These are phyloP conservation scores for Bonia amplexicaulis DNA, from an alignment of 176 grass and related monocot species.

Conservation along the genomic window DNA sequence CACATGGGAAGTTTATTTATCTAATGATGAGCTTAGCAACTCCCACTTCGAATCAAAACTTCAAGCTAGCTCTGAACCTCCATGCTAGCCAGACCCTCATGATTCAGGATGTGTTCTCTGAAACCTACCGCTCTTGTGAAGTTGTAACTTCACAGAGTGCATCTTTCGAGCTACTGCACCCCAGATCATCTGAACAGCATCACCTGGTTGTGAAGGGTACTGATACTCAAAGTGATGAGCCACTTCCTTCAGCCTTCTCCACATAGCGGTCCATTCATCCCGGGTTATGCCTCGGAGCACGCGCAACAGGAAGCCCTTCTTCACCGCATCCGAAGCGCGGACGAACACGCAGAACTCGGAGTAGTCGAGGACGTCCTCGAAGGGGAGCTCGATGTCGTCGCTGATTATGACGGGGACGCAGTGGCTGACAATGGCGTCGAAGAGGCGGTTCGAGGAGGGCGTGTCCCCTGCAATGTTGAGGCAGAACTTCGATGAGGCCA, in stretches of 20 bases:
- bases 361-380: slow-evolving; percentile 87
- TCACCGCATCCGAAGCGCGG: slow-evolving; percentile 46
- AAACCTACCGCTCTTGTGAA: slow-evolving; percentile 50
- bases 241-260: slow-evolving; percentile 50
- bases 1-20: slow-evolving; percentile 13
- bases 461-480: slow-evolving; percentile 80
- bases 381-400: slow-evolving; percentile 84
- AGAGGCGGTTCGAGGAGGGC: slow-evolving; percentile 84
- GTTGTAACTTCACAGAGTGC: slow-evolving; percentile 51
- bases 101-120: slow-evolving; percentile 26
- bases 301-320: slow-evolving; percentile 37
- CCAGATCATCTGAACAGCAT: slow-evolving; percentile 91
- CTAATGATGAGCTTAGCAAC: not conserved
- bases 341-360: slow-evolving; percentile 83
- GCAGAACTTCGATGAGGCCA: slow-evolving; percentile 82
- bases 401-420: slow-evolving; percentile 77
- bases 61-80: not conserved
- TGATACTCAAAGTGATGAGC: slow-evolving; percentile 69
- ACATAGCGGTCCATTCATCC: slow-evolving; percentile 66
- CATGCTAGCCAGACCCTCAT: not conserved
- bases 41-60: not conserved
- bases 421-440: slow-evolving; percentile 75
- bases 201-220: slow-evolving; percentile 49
- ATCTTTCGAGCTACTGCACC: slow-evolving; percentile 59
- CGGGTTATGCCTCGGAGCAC: slow-evolving; percentile 34